Conservation (phyloP, 192 early-diverging fungal species). For the Pecoramyces ruminantium region DNA sequence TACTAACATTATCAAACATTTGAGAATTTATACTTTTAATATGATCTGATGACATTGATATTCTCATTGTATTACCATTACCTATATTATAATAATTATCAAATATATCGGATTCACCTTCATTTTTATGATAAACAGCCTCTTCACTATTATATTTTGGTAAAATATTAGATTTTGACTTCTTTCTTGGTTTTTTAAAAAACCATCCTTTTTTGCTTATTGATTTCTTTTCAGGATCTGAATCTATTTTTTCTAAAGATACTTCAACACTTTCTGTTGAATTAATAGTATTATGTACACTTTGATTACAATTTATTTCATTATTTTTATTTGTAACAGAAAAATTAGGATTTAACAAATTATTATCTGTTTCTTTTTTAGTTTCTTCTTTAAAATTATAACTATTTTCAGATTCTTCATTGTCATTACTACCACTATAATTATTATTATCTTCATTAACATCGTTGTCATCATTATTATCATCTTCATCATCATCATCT, state of each 20-base stretch:
- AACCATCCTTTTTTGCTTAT: background rate
- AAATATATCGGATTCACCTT: background rate
- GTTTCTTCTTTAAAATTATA: conserved; percentile 18
- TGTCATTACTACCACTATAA: background rate
- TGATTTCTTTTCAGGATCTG: background rate
- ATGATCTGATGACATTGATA: background rate
- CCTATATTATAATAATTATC: background rate
- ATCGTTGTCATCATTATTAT: conserved; percentile 2
- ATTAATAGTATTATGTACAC: conserved; percentile 9
- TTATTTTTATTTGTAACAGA: background rate
- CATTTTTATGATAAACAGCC: background rate
- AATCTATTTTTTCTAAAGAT: background rate
- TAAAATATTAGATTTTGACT: background rate
- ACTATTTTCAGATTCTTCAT: conserved; percentile 29
- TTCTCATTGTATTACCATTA: background rate
- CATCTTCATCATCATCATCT: conserved; percentile 3
- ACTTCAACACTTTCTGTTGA: conserved; percentile 3
- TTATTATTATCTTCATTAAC: background rate
- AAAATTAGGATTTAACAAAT: background rate
- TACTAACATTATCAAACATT: background rate
- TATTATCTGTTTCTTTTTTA: conserved; percentile 7
- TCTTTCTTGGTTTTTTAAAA: background rate
- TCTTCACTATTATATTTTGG: background rate
- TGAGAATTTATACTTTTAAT: background rate
- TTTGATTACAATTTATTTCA: conserved; percentile 3